Base-by-base conservation (phyloP, 2,329 filamentous ascomycete genomes). In the Scolecobasidium constrictum region DNA sequence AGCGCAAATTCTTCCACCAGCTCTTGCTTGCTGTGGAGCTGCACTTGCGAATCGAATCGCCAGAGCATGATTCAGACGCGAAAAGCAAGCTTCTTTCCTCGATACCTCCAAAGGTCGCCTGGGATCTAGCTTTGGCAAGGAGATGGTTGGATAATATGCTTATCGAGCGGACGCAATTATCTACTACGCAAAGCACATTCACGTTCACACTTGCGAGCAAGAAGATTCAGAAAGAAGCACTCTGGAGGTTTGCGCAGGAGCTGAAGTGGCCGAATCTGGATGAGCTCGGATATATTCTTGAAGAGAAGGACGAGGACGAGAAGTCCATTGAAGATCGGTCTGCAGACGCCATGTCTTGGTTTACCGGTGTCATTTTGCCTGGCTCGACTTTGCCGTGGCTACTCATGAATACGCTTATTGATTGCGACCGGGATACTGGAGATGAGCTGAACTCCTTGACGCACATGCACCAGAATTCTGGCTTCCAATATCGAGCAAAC, bases 191-290 rank as follows among this genome's bases (percentile, higher is more conserved):
- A 46, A 62, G 52, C 48, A 56, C 52, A 60, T 73, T 84, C 37
- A 72, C 68, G 46, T 73, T 86, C 36, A 73, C 78, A 13, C 75
- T 79, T 48, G 77, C 72, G 54, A 68, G 77, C 42, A 81, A 81
- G 61, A 73, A 73, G 53, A 69, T 74, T 17, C 83, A 86, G 57
- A 75, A 80, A 47, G 79, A 80, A 55, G 77, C 79, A 55, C 64
- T 87, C 35, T 73, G 74, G 49, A 71, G 72, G 26, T 86, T 87
- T 55, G 80, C 81, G 9, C 70, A 75, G 54, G 75, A 73, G 53
- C 77, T 87, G 66, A 86, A 84, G 45, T 87, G 83, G 83, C 82
- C 82, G 2, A 86, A 86, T 51, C 71, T 85, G 46, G 65, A 66
- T 16, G 75, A 77, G 46, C 77, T 82, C 5, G 67, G 83, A 35